Evolutionary conservation across 371 early-diverging fungal genomes (phyloP).

Genomic region (Mucor mucedo): DNA sequence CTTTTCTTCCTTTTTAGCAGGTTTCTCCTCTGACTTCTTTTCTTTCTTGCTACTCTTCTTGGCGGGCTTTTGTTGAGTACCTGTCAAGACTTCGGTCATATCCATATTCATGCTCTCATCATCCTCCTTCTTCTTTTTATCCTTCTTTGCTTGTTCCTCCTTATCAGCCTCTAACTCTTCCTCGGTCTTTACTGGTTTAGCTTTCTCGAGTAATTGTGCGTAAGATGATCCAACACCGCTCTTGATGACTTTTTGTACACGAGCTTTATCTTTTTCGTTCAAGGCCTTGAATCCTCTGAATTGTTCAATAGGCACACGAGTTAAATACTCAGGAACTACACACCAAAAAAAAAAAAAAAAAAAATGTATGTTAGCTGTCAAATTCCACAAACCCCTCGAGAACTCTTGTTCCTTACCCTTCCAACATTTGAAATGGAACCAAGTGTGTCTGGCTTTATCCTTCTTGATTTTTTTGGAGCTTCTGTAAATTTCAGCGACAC

Average conservation of each 20-base stretch:
- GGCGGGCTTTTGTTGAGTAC: conserved; percentile 26
- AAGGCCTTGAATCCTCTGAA: conserved; percentile 45
- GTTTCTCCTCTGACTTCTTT: conserved; percentile 2
- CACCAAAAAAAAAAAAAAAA: neutral
- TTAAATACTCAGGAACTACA: conserved; percentile 38
- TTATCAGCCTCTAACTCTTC: conserved; percentile 42
- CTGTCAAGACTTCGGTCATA: conserved; percentile 30
- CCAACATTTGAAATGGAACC: conserved; percentile 66
- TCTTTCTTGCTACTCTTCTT: conserved; percentile 11
- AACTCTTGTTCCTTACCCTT: conserved; percentile 38
- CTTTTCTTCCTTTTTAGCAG: conserved; percentile 10
- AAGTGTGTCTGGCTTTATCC: conserved; percentile 54
- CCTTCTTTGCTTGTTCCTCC: conserved; percentile 35
- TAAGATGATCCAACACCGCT: conserved; percentile 52
- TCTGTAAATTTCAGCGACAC: conserved; percentile 56
- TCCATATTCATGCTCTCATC: conserved; percentile 32
- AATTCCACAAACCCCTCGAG: neutral
- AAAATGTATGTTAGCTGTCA: neutral
- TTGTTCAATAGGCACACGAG: conserved; percentile 43
- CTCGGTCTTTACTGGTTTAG: conserved; percentile 43
- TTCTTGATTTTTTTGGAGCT: conserved; percentile 60
- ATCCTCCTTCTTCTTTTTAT: conserved; percentile 36
- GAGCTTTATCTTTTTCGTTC: conserved; percentile 50
- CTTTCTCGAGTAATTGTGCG: conserved; percentile 41
- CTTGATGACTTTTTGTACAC: conserved; percentile 51